A percentile compares a stretch with the other conserved stretches of the same genome.
phyloP scores from a whole-genome alignment of 192 early-diverging fungal genomes.

The Linnemannia elongata region DNA sequence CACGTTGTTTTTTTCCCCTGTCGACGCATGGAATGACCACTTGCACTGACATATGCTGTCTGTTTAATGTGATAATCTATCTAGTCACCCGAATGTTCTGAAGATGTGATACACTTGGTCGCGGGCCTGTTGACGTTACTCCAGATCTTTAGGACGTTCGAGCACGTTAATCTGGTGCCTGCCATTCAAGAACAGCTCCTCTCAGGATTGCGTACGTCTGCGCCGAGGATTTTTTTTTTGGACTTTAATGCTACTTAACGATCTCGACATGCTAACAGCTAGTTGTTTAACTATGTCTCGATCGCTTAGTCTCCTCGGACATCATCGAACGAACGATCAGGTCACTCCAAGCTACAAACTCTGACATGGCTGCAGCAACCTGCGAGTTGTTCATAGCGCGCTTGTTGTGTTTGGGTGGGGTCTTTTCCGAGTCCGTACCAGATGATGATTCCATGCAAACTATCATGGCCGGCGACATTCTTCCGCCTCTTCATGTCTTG shows the following conservation, averaged over 20 bases:
- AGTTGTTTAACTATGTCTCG: too few relatives aligned
- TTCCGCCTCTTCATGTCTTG: background rate
- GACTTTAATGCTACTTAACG: too few relatives aligned
- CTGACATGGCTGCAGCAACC: background rate
- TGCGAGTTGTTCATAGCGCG: background rate
- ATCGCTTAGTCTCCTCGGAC: background rate
- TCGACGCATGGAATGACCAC: background rate
- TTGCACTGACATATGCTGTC: background rate
- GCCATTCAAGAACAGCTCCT: background rate
- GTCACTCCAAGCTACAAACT: background rate
- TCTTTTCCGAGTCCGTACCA: background rate
- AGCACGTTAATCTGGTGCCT: background rate
- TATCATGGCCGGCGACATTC: background rate
- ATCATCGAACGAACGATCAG: background rate
- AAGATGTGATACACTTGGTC: background rate
- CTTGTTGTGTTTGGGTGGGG: background rate
- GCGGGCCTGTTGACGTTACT: background rate
- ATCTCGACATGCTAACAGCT: too few relatives aligned
- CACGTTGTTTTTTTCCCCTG: background rate
- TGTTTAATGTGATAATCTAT: background rate
- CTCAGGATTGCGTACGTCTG: constrained; percentile 5
- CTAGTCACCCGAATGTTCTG: background rate
- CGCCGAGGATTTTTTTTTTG: too few relatives aligned
- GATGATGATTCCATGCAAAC: background rate
- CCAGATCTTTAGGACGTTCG: background rate